phyloP scores from a whole-genome alignment of 2,329 filamentous ascomycete genomes.

The Diaporthe amygdali region DNA sequence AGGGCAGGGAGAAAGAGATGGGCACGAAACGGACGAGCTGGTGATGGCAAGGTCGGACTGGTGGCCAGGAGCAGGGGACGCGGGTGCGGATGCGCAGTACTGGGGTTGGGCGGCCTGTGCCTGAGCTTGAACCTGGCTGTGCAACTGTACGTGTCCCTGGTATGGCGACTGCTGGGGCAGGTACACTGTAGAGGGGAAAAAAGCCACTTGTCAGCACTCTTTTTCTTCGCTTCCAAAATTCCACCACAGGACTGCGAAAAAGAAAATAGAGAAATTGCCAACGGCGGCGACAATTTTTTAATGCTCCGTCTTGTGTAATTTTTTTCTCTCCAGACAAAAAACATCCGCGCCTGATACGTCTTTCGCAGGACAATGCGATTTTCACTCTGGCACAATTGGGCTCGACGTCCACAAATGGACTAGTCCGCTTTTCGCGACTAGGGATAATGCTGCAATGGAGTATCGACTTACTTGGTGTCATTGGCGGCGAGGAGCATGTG shows the following conservation, averaged over 20 bases:
- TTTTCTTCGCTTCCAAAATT: background rate
- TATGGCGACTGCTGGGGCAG: slow-evolving; percentile 33
- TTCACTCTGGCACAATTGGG: background rate
- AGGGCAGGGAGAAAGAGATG: slow-evolving; percentile 86
- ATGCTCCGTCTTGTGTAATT: background rate
- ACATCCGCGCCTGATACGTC: background rate
- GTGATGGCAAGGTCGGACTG: slow-evolving; percentile 8
- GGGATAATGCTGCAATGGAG: slow-evolving; percentile 22
- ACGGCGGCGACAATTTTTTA: background rate
- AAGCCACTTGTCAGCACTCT: slow-evolving; percentile 21
- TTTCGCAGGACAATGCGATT: background rate
- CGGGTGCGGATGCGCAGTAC: slow-evolving; percentile 21
- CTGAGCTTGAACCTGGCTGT: slow-evolving; percentile 38
- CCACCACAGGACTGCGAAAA: background rate
- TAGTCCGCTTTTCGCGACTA: background rate
- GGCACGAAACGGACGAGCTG: slow-evolving; percentile 73
- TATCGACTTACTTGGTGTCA: slow-evolving; percentile 84
- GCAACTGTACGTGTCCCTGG: background rate
- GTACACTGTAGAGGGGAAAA: slow-evolving; percentile 46
- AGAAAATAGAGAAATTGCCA: background rate
- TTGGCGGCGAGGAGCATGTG: slow-evolving; percentile 78
- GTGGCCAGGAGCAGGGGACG: slow-evolving; percentile 21
- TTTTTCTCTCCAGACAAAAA: background rate
- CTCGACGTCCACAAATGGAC: background rate
- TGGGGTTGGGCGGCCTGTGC: slow-evolving; percentile 39